Conservation (phyloP, 495 filamentous ascomycete species). For the Podospora comata region DNA sequence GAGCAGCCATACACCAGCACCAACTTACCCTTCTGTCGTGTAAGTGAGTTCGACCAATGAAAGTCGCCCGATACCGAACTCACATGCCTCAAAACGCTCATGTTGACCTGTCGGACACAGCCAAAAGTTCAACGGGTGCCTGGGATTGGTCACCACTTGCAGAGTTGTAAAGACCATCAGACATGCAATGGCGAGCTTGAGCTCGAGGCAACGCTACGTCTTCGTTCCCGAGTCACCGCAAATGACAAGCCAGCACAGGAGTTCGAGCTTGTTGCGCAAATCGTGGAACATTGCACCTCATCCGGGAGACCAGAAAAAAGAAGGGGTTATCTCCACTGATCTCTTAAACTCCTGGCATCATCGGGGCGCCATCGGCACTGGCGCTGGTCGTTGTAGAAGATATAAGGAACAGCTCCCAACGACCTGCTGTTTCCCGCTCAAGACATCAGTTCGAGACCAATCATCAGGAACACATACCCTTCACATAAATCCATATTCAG, state of each 20-base stretch:
- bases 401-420: background rate
- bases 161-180: background rate
- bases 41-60: background rate
- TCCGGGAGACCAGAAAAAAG: slow-evolving; percentile 10
- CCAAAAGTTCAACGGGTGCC: background rate
- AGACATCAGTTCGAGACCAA: background rate
- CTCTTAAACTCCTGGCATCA: background rate
- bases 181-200: slow-evolving; percentile 7
- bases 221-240: background rate
- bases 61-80: background rate
- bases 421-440: background rate
- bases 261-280: slow-evolving; percentile 17
- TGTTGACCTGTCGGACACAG: background rate
- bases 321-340: slow-evolving; percentile 6
- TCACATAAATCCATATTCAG: background rate
- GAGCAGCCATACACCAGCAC: slow-evolving; percentile 12
- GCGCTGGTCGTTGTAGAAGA: slow-evolving; percentile 4
- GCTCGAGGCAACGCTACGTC: background rate
- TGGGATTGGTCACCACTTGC: background rate
- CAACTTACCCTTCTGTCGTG: background rate
- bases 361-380: slow-evolving; percentile 8
- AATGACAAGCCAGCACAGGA: slow-evolving; percentile 5
- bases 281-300: slow-evolving; percentile 22
- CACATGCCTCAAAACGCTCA: background rate
- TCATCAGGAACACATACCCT: background rate